Percentiles rank a stretch among this genome's conserved stretches.
Evolutionary conservation across 208 protist species (phyloP).

Genomic region (Acanthamoeba healyi): DNA sequence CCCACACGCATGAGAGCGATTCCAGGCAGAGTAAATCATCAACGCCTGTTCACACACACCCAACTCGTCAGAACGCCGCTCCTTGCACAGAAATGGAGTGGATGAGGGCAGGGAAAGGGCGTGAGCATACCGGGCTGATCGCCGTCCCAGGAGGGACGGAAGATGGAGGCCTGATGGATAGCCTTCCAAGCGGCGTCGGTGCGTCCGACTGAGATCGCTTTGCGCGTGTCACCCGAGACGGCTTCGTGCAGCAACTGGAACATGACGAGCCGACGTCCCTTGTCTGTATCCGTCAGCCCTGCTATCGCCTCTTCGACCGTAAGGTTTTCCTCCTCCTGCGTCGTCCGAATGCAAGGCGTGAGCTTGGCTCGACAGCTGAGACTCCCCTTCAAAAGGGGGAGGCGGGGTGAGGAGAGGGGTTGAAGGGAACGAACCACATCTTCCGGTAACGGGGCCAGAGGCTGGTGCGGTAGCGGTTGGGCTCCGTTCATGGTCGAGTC

Average conservation of each 20-base stretch:
- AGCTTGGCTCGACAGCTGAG: too few relatives aligned
- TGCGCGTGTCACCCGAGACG: slow-evolving; percentile 23
- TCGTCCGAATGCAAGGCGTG: too few relatives aligned
- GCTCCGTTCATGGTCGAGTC: too few relatives aligned
- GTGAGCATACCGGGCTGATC: not conserved
- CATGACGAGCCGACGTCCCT: not conserved
- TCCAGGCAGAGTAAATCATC: slow-evolving; percentile 1
- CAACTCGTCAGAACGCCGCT: not conserved
- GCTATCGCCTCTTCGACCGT: slow-evolving; percentile 4
- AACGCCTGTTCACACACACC: not conserved
- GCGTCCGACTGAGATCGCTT: not conserved
- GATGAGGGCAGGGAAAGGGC: not conserved
- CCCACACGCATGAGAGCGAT: not conserved
- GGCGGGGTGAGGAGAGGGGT: too few relatives aligned
- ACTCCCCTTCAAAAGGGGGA: too few relatives aligned
- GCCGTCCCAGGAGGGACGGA: slow-evolving; percentile 8
- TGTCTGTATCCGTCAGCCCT: not conserved
- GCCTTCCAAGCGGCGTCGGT: not conserved
- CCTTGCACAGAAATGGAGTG: not conserved
- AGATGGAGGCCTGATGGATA: slow-evolving; percentile 5
- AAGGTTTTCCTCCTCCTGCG: not conserved
- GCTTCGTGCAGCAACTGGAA: not conserved
- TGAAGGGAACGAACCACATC: too few relatives aligned
- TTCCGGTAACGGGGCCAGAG: too few relatives aligned
- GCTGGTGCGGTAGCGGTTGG: too few relatives aligned